phyloP scores from a whole-genome alignment of 2,329 filamentous ascomycete species.

The Bertia moriformis region DNA sequence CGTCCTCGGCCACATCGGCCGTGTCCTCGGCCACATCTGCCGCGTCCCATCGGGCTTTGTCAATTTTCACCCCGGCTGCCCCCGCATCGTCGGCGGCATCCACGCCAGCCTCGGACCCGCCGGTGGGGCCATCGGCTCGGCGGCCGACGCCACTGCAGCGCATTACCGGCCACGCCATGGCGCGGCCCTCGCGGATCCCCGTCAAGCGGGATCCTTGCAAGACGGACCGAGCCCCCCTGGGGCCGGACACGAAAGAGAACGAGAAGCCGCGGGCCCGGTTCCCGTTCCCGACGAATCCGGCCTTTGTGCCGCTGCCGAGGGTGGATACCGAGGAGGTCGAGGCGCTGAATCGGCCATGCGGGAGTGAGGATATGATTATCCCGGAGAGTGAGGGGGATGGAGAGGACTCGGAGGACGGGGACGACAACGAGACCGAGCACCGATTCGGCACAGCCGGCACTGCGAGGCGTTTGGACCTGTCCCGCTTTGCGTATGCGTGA shows the following conservation, averaged over 20 bases:
- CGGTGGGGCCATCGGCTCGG: constrained; percentile 6
- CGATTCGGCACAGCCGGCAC: constrained; percentile 3
- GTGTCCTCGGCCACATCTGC: constrained; percentile 12
- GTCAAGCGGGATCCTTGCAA: constrained; percentile 9
- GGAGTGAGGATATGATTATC: neutral
- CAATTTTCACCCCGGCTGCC: constrained; percentile 20
- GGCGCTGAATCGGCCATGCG: constrained; percentile 24
- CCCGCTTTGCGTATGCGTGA: neutral
- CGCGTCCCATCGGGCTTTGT: constrained; percentile 13
- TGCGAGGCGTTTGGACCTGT: neutral
- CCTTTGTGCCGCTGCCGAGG: constrained; percentile 32
- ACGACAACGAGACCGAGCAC: constrained; percentile 14
- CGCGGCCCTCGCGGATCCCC: constrained; percentile 9
- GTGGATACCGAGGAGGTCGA: constrained; percentile 37
- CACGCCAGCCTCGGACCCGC: constrained; percentile 21
- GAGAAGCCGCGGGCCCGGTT: neutral
- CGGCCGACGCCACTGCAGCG: constrained; percentile 33
- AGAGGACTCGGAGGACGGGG: constrained; percentile 26
- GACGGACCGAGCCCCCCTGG: constrained; percentile 11
- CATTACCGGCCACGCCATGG: constrained; percentile 30
- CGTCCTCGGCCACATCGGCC: constrained; percentile 15
- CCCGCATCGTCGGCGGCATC: constrained; percentile 28
- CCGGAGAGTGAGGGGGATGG: neutral
- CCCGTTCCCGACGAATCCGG: neutral
- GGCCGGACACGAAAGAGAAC: constrained; percentile 32